A percentile compares a stretch with the other conserved stretches of the same genome.
These are phyloP conservation scores for Fragilaria radians DNA, from an alignment of 108 stramenopile species.

Conservation along the genomic window DNA sequence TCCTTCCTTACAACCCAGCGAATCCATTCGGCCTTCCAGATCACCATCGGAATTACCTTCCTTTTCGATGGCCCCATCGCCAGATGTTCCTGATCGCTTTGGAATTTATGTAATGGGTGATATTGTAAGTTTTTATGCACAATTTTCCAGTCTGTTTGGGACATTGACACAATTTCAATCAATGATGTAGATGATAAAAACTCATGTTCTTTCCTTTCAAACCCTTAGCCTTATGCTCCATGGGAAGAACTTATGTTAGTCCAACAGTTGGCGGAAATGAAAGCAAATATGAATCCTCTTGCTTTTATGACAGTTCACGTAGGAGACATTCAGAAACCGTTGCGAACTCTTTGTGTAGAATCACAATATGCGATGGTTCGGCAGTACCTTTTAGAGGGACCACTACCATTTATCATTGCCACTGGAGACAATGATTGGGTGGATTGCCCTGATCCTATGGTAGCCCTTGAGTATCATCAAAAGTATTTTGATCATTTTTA, in stretches of 20 bases:
- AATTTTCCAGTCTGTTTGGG: too few species aligned
- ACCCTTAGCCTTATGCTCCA: neutral
- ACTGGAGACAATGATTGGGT: slow-evolving; percentile 28
- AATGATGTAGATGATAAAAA: too few species aligned
- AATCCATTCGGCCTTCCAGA: neutral
- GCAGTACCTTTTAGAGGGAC: slow-evolving; percentile 7
- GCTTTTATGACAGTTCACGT: slow-evolving; percentile 19
- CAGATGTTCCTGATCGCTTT: neutral
- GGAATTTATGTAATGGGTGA: slow-evolving; percentile 10
- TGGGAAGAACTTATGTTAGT: slow-evolving; percentile 10
- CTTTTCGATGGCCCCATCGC: neutral
- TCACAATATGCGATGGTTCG: slow-evolving; percentile 6
- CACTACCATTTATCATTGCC: slow-evolving; percentile 18
- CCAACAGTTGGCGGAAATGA: slow-evolving; percentile 11
- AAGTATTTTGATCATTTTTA: slow-evolving; percentile 19
- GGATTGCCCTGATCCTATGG: slow-evolving; percentile 15
- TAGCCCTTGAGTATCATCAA: slow-evolving; percentile 5
- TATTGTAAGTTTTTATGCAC: neutral
- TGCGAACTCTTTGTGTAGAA: slow-evolving; percentile 11
- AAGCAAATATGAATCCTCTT: neutral
- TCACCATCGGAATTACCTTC: neutral
- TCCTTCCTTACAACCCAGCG: slow-evolving; percentile 4
- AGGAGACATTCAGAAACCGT: slow-evolving; percentile 18
- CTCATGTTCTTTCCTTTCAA: too few species aligned
- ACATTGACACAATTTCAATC: too few species aligned